Evolutionary conservation across 176 grass and related monocot species (phyloP).

Genomic region (Luzula sylvatica): DNA sequence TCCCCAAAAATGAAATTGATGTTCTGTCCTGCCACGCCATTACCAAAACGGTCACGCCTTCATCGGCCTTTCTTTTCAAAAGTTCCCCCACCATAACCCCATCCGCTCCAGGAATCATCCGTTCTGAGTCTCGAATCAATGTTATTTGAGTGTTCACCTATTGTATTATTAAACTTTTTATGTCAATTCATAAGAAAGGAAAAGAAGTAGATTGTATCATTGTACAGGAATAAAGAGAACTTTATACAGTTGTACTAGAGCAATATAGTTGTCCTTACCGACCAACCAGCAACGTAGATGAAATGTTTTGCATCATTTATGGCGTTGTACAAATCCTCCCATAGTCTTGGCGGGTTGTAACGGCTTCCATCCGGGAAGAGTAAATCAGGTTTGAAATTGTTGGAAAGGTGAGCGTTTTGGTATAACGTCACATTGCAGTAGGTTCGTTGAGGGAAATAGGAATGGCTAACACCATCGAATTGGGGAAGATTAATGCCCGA

Average conservation of each 20-base stretch:
- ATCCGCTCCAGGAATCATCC: slow-evolving; percentile 43
- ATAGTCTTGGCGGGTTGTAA: slow-evolving; percentile 39
- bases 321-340: slow-evolving; percentile 58
- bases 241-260: too few relatives aligned
- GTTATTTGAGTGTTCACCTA: too few relatives aligned
- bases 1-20: slow-evolving; percentile 51
- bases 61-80: slow-evolving; percentile 65
- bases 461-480: slow-evolving; percentile 32
- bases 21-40: slow-evolving; percentile 92
- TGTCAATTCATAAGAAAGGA: too few relatives aligned
- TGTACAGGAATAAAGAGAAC: too few relatives aligned
- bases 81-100: slow-evolving; percentile 59
- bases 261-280: slow-evolving; percentile 29
- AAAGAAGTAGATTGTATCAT: too few relatives aligned
- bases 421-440: slow-evolving; percentile 53
- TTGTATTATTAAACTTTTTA: too few relatives aligned
- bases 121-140: slow-evolving; percentile 43
- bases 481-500: slow-evolving; percentile 26
- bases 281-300: slow-evolving; percentile 72
- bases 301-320: slow-evolving; percentile 55
- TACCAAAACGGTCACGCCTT: slow-evolving; percentile 71
- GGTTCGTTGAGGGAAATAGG: slow-evolving; percentile 49
- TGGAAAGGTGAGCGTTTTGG: slow-evolving; percentile 62
- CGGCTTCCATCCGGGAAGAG: slow-evolving; percentile 16
- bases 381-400: slow-evolving; percentile 31